A percentile compares a stretch with the other conserved stretches of the same genome.
Evolutionary conservation across 768 basidiomycete species (phyloP).

Genomic region (Agaricus subrufescens): DNA sequence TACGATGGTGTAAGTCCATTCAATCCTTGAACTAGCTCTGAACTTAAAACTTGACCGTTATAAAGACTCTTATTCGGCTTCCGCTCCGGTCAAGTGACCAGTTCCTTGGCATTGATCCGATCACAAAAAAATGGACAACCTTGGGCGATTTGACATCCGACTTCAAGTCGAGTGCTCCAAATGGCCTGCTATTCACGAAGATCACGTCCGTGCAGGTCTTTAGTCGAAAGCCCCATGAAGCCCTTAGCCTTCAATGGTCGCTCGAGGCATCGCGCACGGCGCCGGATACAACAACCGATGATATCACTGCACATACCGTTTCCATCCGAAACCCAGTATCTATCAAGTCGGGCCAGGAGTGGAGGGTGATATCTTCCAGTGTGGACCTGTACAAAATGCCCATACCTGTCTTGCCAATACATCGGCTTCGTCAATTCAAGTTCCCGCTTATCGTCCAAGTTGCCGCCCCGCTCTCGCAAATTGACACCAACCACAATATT

Average conservation of each 20-base stretch:
- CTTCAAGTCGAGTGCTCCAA: constrained; percentile 25
- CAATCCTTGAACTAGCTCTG: neutral
- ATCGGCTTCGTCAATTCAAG: neutral
- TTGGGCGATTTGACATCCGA: constrained; percentile 25
- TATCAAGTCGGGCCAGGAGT: neutral
- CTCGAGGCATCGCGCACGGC: constrained; percentile 17
- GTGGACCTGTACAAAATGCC: neutral
- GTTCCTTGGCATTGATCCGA: constrained; percentile 12
- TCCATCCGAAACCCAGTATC: neutral
- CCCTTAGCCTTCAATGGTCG: constrained; percentile 16
- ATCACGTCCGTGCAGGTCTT: constrained; percentile 23
- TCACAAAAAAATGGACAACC: constrained; percentile 15
- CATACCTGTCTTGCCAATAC: neutral
- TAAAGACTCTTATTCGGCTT: constrained; percentile 41
- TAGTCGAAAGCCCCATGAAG: constrained; percentile 16
- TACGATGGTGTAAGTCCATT: constrained; percentile 3
- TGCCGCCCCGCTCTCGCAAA: neutral
- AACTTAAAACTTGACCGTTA: neutral
- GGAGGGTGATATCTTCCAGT: neutral
- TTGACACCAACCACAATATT: constrained; percentile 17
- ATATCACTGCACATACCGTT: neutral
- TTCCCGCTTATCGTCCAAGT: neutral
- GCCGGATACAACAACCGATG: neutral
- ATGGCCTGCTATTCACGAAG: constrained; percentile 37
- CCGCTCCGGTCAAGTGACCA: constrained; percentile 33